Evolutionary conservation across 75 land plant species (phyloP), one percentile per base, ranked within the genome.

Genomic region (Ceratopteris richardii): DNA sequence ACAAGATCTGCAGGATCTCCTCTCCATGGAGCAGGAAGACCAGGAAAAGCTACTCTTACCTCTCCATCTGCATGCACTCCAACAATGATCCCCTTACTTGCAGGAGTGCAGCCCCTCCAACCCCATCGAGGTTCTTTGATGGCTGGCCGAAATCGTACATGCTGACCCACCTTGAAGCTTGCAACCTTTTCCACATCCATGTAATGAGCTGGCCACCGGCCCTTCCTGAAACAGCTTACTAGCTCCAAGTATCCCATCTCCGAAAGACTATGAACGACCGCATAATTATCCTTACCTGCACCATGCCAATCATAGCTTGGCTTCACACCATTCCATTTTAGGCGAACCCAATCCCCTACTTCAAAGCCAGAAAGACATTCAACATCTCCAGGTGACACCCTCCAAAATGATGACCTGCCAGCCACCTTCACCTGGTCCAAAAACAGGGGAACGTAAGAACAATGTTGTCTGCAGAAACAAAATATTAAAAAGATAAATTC

Each of bases 341-440:
- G 67, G 19, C 88, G 84, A 1, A 90, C 96, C 96, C 96, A 90
- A 68, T 90, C 96, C 54, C 96, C 96, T 51, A 90, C 96, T 78
- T 87, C 88, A 73, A 87, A 83, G 3, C 92, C 96, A 24, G 92
- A 75, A 13, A 90, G 82, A 26, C 77, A 48, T 47, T 90, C 96
- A 9, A 73, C 96, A 80, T 90, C 96, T 37, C 96, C 96, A 12
- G 96, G 92, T 22, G 92, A 74, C 54, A 90, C 85, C 75, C 66
- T 80, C 96, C 96, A 90, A 29, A 83, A 62, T 31, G 67, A 76
- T 41, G 31, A 61, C 57, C 85, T 81, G 42, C 86, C 86, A 58
- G 88, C 71, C 16, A 90, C 96, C 55, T 47, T 81, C 18, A 84
- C 88, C 96, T 90, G 62, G 25, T 63, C 0, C 70, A 36, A 22